Evolutionary conservation across 108 stramenopile species (phyloP).

Genomic region (Mediolabrus comicus): DNA sequence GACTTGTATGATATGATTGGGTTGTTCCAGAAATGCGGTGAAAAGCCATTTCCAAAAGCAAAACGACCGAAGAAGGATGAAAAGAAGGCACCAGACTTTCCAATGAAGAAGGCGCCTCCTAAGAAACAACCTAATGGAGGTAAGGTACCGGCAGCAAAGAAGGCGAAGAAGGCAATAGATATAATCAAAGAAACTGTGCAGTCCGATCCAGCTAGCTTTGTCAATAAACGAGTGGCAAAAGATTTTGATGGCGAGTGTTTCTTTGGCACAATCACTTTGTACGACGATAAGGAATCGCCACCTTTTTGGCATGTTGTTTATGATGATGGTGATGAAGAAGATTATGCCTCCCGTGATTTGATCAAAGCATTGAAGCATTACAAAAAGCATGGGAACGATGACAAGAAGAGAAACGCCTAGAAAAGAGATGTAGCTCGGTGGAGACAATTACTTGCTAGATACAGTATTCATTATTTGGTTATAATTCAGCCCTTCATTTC

Average conservation of each 20-base stretch:
- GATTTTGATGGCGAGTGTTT: conserved; percentile 49
- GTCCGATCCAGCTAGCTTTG: conserved; percentile 14
- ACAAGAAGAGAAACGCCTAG: background rate
- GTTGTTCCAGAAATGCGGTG: conserved; percentile 43
- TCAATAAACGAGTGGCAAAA: conserved; percentile 52
- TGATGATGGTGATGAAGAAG: conserved; percentile 68
- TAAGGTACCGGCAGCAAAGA: conserved; percentile 14
- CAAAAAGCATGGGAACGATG: conserved; percentile 14
- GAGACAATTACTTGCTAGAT: background rate
- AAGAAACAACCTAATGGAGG: background rate
- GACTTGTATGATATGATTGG: conserved; percentile 50
- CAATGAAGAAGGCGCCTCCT: conserved; percentile 5
- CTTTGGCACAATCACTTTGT: conserved; percentile 54
- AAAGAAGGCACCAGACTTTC: conserved; percentile 4
- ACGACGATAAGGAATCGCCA: conserved; percentile 30
- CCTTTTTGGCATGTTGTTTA: conserved; percentile 60
- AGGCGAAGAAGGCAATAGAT: conserved; percentile 9
- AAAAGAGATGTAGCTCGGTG: too few relatives aligned
- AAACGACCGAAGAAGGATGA: background rate
- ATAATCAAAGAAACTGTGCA: conserved; percentile 19
- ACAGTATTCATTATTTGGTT: background rate
- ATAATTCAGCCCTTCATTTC: background rate
- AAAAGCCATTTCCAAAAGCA: conserved; percentile 9
- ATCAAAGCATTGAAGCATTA: conserved; percentile 44
- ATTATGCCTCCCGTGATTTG: conserved; percentile 48